Evolutionary conservation across 2,329 filamentous ascomycete genomes (phyloP), one percentile per base, ranked within the genome.

Genomic region (Pestalotiopsis sp.): DNA sequence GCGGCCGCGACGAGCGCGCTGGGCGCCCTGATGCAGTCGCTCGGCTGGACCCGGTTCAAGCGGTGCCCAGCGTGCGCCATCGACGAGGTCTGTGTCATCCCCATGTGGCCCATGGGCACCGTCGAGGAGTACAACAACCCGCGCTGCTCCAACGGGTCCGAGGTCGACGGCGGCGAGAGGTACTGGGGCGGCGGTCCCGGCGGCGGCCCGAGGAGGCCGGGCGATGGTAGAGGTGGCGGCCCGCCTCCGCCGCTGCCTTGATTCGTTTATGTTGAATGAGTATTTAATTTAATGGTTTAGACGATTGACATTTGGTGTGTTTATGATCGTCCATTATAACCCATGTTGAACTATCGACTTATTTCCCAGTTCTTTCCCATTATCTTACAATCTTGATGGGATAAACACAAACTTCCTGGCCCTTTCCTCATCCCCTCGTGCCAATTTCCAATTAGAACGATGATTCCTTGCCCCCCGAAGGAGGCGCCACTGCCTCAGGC

Each of bases 21-120:
- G 9, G 36, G 65, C 25, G 67, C 61, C 4, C 36, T 73, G 60
- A 67, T 71, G 62, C 49, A 68, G 1, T 52, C 67, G 13, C 60
- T 73, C 9, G 49, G 61, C 4, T 73, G 72, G 72, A 68, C 72
- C 3, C 68, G 71, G 60, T 73, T 73, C 69, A 73, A 73, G 71
- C 63, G 68, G 11, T 73, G 72, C 55, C 59, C 68, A 23, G 45
- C 66, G 3, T 73, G 72, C 41, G 68, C 23, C 11, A 66, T 73
- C 17, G 65, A 73, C 27, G 69, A 73, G 63, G 72, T 71, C 11
- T 73, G 72, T 31, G 4, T 70, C 4, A 69, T 73, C 13, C 72
- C 72, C n/a, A 72, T 73, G 69, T 73, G 72, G 72, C 72, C 72
- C 1, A 64, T 69, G 38, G 72, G 72, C 4, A 64, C 70, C 0